Conservation (phyloP, 2,329 filamentous ascomycete species). For the Trichophyton simii region DNA sequence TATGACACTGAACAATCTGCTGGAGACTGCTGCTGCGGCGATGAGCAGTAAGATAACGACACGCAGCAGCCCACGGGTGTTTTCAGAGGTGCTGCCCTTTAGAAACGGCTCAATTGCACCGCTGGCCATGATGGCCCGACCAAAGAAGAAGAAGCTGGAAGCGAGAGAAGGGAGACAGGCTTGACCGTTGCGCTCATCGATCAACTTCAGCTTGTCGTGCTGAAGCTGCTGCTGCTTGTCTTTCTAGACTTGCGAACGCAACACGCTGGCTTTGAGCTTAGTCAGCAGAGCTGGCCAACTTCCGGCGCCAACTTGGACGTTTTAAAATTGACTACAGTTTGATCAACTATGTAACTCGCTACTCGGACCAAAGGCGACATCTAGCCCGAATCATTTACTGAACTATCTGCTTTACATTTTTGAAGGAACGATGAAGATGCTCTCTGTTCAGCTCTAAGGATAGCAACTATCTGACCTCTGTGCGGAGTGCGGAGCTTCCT, state of each 20-base stretch:
- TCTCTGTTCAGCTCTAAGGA: no score
- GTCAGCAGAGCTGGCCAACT: background rate
- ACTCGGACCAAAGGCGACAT: no score
- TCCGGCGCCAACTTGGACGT: background rate
- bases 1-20: slow-evolving; percentile 95
- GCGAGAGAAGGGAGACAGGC: slow-evolving; percentile 14
- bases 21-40: slow-evolving; percentile 79
- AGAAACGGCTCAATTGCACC: slow-evolving; percentile 47
- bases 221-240: background rate
- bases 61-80: slow-evolving; percentile 70
- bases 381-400: no score
- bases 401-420: no score
- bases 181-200: background rate
- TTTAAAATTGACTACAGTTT: background rate
- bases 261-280: slow-evolving; percentile 3
- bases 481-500: no score
- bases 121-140: slow-evolving; percentile 13
- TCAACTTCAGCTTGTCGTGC: background rate
- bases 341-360: background rate
- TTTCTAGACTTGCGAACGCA: background rate
- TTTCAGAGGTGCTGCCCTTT: slow-evolving; percentile 67
- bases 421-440: no score
- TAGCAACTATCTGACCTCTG: no score
- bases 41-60: slow-evolving; percentile 85
- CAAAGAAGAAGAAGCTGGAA: slow-evolving; percentile 22